These are phyloP conservation scores for Bertia moriformis DNA, from an alignment of 2,329 filamentous ascomycete genomes.

Conservation along the genomic window DNA sequence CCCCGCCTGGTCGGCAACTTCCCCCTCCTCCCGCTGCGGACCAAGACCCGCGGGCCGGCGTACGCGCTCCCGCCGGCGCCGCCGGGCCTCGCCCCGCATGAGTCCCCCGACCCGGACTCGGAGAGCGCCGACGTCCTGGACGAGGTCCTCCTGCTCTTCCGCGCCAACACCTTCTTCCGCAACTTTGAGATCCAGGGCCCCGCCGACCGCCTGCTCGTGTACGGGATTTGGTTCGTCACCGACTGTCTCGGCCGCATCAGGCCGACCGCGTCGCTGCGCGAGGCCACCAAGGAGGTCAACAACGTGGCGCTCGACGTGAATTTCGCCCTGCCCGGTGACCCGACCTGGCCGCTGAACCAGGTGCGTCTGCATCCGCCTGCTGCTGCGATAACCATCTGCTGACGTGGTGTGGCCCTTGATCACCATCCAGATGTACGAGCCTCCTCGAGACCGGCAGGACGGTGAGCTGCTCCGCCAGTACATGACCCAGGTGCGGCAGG, in stretches of 20 bases:
- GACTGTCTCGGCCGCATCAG: conserved; percentile 82
- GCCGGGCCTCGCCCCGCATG: conserved; percentile 22
- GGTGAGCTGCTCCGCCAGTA: conserved; percentile 82
- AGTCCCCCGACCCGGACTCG: conserved; percentile 63
- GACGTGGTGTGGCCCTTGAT: not conserved
- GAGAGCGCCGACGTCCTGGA: conserved; percentile 94
- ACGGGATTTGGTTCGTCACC: conserved; percentile 88
- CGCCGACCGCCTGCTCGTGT: conserved; percentile 85
- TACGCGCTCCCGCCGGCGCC: conserved; percentile 57
- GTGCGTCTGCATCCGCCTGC: conserved; percentile 21
- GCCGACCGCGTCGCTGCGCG: conserved; percentile 47
- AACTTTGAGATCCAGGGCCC: conserved; percentile 98
- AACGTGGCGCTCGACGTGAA: conserved; percentile 84
- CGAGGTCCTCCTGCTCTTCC: conserved; percentile 82
- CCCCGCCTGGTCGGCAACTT: conserved; percentile 66
- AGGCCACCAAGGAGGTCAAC: conserved; percentile 61
- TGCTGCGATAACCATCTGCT: not conserved
- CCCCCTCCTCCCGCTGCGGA: conserved; percentile 83
- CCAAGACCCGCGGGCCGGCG: conserved; percentile 86
- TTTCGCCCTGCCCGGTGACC: conserved; percentile 89
- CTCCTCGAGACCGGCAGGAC: conserved; percentile 73
- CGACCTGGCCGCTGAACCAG: conserved; percentile 85
- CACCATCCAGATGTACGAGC: conserved; percentile 89
- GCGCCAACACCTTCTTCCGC: conserved; percentile 96
- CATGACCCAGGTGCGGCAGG: conserved; percentile 82